These are phyloP conservation scores for Vicia villosa DNA, from an alignment of 306 rosid species.

Conservation along the genomic window DNA sequence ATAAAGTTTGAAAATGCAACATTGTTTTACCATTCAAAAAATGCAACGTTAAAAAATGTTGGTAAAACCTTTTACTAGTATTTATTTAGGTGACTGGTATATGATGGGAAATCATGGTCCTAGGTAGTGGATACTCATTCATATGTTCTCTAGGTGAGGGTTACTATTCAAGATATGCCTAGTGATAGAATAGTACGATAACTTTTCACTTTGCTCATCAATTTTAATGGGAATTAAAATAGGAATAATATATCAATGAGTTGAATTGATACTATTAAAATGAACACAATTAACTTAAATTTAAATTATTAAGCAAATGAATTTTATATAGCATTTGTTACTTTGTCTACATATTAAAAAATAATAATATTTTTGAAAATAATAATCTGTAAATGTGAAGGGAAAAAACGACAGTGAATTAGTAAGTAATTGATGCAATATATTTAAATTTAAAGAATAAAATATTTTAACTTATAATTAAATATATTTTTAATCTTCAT, in stretches of 20 bases:
- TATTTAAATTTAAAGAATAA: background rate
- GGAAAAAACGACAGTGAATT: background rate
- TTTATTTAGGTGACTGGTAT: background rate
- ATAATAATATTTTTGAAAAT: too few species aligned
- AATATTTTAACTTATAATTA: background rate
- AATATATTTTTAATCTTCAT: too few species aligned
- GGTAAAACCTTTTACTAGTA: too few species aligned
- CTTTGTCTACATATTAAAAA: too few species aligned
- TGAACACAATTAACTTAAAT: too few species aligned
- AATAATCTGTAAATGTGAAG: too few species aligned
- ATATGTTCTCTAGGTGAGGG: slow-evolving; percentile 25
- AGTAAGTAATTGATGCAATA: background rate
- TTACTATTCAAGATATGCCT: slow-evolving; percentile 44
- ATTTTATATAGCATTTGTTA: too few species aligned
- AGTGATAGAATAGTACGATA: slow-evolving; percentile 23
- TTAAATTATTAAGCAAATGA: too few species aligned
- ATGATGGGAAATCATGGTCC: background rate
- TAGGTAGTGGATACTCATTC: background rate
- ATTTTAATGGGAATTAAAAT: slow-evolving; percentile 13
- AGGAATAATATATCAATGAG: slow-evolving; percentile 24
- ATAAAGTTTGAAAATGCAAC: background rate
- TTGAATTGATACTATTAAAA: background rate
- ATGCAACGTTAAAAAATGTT: too few species aligned
- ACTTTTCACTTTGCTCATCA: slow-evolving; percentile 29
- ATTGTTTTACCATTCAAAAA: too few species aligned